A percentile compares a stretch with the other conserved stretches of the same genome.
These are phyloP conservation scores for Primulina huaijiensis DNA, from an alignment of 257 asterid species.

Conservation along the genomic window DNA sequence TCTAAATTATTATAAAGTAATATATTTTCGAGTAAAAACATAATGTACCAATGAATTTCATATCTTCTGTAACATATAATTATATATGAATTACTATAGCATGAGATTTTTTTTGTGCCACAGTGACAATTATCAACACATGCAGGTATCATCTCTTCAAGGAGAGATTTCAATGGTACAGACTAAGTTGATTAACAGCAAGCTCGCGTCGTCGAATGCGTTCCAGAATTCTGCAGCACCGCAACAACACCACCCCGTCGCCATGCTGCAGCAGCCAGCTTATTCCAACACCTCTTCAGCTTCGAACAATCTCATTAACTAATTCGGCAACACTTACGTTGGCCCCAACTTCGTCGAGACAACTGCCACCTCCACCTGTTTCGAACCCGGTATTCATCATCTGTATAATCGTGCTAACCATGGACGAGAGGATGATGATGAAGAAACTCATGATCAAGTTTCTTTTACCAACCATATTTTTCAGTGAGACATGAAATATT, in stretches of 20 bases:
- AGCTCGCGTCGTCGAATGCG: constrained; percentile 57
- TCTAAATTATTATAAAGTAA: too few relatives aligned
- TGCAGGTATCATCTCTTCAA: constrained; percentile 75
- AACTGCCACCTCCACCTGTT: constrained; percentile 33
- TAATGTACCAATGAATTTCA: neutral
- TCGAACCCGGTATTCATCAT: constrained; percentile 39
- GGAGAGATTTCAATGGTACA: constrained; percentile 74
- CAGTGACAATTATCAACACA: neutral
- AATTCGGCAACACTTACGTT: constrained; percentile 32
- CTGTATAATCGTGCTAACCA: constrained; percentile 22
- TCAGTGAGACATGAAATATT: constrained; percentile 23
- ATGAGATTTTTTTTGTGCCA: neutral
- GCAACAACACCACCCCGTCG: constrained; percentile 21
- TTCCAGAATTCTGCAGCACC: constrained; percentile 39
- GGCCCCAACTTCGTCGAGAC: constrained; percentile 39
- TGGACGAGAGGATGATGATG: constrained; percentile 47
- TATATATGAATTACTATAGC: neutral
- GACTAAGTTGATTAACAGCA: constrained; percentile 61
- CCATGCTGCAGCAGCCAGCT: constrained; percentile 44
- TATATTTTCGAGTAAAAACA: too few relatives aligned
- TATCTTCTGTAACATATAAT: too few relatives aligned
- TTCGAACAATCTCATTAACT: constrained; percentile 53
- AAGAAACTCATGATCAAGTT: constrained; percentile 48
- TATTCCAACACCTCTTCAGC: constrained; percentile 66
- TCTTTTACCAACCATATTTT: constrained; percentile 58